Percentiles rank a stretch among this genome's conserved stretches.
phyloP scores from a whole-genome alignment of 805 yeast species.

The Dipodascus albidus region DNA sequence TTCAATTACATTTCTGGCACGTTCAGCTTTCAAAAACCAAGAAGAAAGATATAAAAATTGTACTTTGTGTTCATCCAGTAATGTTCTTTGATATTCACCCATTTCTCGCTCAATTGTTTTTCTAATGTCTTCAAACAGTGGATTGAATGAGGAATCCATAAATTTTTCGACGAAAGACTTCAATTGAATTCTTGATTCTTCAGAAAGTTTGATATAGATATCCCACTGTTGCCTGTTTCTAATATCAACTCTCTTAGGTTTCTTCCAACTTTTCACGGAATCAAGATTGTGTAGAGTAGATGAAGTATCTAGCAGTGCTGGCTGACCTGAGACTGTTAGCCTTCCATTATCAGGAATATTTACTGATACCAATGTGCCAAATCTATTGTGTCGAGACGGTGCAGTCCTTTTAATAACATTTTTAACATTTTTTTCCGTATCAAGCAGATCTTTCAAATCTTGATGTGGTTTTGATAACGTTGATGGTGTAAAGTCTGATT shows the following conservation, averaged over 20 bases:
- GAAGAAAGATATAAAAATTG: conserved; percentile 50
- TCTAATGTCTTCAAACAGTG: conserved; percentile 43
- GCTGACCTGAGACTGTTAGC: conserved; percentile 63
- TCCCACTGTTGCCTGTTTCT: conserved; percentile 19
- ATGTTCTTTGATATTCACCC: conserved; percentile 15
- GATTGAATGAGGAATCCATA: conserved; percentile 65
- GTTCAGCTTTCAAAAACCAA: conserved; percentile 69
- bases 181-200: conserved; percentile 24
- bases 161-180: conserved; percentile 44
- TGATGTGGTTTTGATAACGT: background rate
- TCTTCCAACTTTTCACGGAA: conserved; percentile 53
- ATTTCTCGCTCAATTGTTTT: conserved; percentile 33
- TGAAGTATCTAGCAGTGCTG: conserved; percentile 39
- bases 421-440: conserved; percentile 47
- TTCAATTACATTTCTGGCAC: conserved; percentile 21
- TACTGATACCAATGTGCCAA: conserved; percentile 76
- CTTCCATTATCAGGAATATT: conserved; percentile 48
- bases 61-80: conserved; percentile 19
- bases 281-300: conserved; percentile 57
- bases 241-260: conserved; percentile 18
- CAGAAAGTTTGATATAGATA: conserved; percentile 13
- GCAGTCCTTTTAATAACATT: conserved; percentile 36
- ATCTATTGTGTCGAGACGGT: conserved; percentile 75
- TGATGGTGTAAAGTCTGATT: background rate
- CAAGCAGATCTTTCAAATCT: conserved; percentile 29